Percentiles rank a stretch among this genome's conserved stretches.
phyloP scores from a whole-genome alignment of 441 rosid genomes.

The Arabidopsis lyrata region DNA sequence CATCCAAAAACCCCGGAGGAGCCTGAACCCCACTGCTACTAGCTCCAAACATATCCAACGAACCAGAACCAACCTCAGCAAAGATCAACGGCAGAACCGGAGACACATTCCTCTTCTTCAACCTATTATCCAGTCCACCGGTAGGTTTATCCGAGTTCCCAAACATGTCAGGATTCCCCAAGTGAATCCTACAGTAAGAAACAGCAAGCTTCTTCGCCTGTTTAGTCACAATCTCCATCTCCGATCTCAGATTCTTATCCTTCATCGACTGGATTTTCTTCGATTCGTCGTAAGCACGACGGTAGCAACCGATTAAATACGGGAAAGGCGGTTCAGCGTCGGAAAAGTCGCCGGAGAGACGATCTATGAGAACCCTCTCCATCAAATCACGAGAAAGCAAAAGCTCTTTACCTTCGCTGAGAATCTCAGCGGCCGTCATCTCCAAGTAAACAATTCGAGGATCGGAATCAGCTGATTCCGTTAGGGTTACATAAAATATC shows the following conservation, averaged over 20 bases:
- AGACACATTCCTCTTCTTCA: conserved; percentile 51
- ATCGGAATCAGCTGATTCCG: conserved; percentile 56
- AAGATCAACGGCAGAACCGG: conserved; percentile 79
- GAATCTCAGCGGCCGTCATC: conserved; percentile 92
- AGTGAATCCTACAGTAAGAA: conserved; percentile 80
- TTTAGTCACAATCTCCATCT: conserved; percentile 67
- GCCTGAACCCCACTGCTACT: conserved; percentile 54
- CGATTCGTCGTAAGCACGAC: conserved; percentile 80
- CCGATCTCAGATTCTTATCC: conserved; percentile 68
- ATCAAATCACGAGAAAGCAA: conserved; percentile 74
- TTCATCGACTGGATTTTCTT: conserved; percentile 86
- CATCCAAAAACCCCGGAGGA: conserved; percentile 88
- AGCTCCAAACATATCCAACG: conserved; percentile 65
- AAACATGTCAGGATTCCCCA: conserved; percentile 82
- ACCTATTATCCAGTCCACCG: conserved; percentile 29
- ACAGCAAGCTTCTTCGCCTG: conserved; percentile 77
- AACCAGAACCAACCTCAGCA: conserved; percentile 57
- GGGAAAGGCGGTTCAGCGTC: conserved; percentile 64
- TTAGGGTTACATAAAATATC: conserved; percentile 71
- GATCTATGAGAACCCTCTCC: conserved; percentile 84
- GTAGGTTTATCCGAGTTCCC: conserved; percentile 29
- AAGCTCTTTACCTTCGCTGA: conserved; percentile 85
- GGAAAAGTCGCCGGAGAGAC: conserved; percentile 73
- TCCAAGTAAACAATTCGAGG: conserved; percentile 69
- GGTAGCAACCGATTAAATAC: conserved; percentile 77